These are phyloP conservation scores for Allium sativum DNA, from an alignment of 106 monocot species.

Conservation along the genomic window DNA sequence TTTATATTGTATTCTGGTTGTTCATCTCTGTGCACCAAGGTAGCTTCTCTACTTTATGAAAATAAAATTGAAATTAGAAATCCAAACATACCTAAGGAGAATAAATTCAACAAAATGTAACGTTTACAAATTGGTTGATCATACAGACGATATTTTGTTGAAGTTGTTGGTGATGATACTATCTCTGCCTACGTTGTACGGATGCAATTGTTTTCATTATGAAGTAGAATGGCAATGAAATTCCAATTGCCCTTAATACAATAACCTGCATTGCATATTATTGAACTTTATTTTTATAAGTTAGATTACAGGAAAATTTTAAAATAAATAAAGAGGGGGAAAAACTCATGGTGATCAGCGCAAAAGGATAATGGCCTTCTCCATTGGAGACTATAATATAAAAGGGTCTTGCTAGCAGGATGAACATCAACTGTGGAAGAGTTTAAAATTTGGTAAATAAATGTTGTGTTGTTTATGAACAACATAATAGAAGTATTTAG, in stretches of 20 bases:
- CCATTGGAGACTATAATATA: constrained; percentile 22
- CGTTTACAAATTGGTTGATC: too few species aligned
- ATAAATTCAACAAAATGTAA: too few species aligned
- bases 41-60: too few species aligned
- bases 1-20: too few species aligned
- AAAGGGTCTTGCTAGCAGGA: constrained; percentile 39
- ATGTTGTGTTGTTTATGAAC: not conserved
- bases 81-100: too few species aligned
- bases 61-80: too few species aligned
- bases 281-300: not conserved
- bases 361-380: constrained; percentile 32
- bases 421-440: constrained; percentile 31
- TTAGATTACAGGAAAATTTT: not conserved
- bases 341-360: constrained; percentile 39
- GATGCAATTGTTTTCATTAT: constrained; percentile 33
- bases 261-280: constrained; percentile 26
- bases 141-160: too few species aligned
- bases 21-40: too few species aligned
- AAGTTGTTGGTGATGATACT: constrained; percentile 14
- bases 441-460: not conserved
- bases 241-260: constrained; percentile 43
- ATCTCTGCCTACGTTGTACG: constrained; percentile 23
- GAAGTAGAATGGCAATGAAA: constrained; percentile 45
- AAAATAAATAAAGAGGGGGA: not conserved
- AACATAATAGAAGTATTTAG: not conserved